phyloP scores from a whole-genome alignment of 148 eudicot species.

The Oxyria digyna region DNA sequence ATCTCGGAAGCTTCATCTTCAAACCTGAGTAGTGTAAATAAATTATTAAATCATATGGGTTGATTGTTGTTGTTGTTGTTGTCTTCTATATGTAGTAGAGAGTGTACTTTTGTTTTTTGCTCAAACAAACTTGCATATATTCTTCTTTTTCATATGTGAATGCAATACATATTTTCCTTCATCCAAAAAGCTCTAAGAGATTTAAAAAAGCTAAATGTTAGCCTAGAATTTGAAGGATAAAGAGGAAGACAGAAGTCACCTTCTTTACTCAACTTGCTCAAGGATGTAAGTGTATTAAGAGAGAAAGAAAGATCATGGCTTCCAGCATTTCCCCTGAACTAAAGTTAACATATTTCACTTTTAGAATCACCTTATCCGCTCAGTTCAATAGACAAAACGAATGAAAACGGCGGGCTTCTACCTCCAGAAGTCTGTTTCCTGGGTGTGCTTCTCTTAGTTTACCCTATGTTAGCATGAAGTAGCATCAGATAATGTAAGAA shows the following conservation, averaged over 20 bases:
- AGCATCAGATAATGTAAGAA: constrained; percentile 14
- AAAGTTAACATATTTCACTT: constrained; percentile 17
- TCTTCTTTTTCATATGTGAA: not conserved
- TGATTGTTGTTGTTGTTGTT: no score
- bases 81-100: constrained; percentile 7
- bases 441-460: constrained; percentile 74
- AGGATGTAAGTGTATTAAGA: constrained; percentile 65
- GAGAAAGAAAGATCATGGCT: constrained; percentile 90
- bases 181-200: not conserved
- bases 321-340: constrained; percentile 99
- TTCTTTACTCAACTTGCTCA: constrained; percentile 70
- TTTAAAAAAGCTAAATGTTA: not conserved
- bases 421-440: constrained; percentile 88
- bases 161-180: not conserved
- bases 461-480: constrained; percentile 34
- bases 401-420: constrained; percentile 10
- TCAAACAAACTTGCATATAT: not conserved
- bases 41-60: not conserved
- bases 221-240: not conserved
- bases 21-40: constrained; percentile 34
- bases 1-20: constrained; percentile 91
- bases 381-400: not conserved
- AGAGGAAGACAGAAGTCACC: constrained; percentile 26
- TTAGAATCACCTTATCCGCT: not conserved
- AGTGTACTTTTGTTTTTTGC: not conserved